Evolutionary conservation across 75 land plant species (phyloP).

Genomic region (Cupressus sempervirens): DNA sequence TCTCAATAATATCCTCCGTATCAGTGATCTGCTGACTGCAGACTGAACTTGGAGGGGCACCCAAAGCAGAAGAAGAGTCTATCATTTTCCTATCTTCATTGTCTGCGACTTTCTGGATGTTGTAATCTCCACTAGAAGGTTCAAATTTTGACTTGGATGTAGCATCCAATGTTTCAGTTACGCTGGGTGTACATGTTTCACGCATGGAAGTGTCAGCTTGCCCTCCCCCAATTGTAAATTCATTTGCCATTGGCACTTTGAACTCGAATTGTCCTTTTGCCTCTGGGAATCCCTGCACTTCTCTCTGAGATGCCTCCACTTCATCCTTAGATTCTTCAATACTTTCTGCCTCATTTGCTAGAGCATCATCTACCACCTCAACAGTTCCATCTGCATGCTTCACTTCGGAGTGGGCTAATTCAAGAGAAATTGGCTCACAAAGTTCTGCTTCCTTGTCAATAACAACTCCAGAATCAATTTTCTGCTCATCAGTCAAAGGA

Average conservation of each 20-base stretch:
- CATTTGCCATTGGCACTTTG: neutral
- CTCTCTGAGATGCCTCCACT: neutral
- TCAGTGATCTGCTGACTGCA: neutral
- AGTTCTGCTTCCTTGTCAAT: neutral
- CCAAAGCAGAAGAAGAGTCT: neutral
- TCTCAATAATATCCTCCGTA: neutral
- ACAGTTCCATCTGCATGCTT: neutral
- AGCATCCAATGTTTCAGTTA: neutral
- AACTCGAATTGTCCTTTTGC: neutral
- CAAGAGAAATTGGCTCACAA: neutral
- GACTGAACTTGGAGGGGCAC: neutral
- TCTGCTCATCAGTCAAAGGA: neutral
- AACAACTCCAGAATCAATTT: neutral
- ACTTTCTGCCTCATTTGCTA: neutral
- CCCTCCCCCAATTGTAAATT: neutral
- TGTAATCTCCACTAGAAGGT: neutral
- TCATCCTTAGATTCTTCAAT: neutral
- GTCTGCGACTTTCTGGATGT: neutral
- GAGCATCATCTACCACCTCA: neutral
- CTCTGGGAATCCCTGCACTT: neutral
- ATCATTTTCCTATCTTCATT: neutral
- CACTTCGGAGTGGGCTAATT: neutral
- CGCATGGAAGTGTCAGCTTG: neutral
- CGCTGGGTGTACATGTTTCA: neutral
- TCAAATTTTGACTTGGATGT: constrained; percentile 1